These are phyloP conservation scores for Botrytis elliptica DNA, from an alignment of 2,329 filamentous ascomycete species.

Conservation along the genomic window DNA sequence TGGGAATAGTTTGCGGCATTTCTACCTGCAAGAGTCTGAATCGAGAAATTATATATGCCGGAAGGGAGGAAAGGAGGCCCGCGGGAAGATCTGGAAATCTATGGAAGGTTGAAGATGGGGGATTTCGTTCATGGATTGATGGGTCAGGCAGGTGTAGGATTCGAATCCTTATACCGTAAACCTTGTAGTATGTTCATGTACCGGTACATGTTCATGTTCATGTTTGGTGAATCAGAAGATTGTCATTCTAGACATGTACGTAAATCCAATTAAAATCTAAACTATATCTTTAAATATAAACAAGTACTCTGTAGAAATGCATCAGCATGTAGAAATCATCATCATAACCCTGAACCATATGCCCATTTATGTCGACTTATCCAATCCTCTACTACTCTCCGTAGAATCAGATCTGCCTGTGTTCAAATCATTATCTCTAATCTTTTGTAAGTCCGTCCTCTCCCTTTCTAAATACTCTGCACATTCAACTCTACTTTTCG, in stretches of 20 bases:
- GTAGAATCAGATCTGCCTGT: not conserved
- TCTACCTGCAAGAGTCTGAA: not conserved
- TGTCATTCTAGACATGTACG: not conserved
- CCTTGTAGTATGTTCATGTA: not conserved
- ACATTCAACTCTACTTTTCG: slow-evolving; percentile 37
- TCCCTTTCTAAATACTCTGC: slow-evolving; percentile 35
- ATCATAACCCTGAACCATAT: not conserved
- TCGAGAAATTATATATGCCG: not conserved
- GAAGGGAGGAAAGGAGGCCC: not conserved
- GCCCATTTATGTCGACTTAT: not conserved
- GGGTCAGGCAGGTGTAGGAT: not conserved
- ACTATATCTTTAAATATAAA: not conserved
- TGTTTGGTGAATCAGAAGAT: not conserved
- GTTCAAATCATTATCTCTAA: not conserved
- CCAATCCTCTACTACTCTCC: not conserved
- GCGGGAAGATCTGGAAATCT: not conserved
- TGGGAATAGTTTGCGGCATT: not conserved
- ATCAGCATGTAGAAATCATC: not conserved
- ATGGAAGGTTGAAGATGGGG: slow-evolving; percentile 2
- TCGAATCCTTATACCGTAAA: not conserved
- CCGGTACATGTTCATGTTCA: not conserved
- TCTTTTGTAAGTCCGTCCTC: slow-evolving; percentile 31
- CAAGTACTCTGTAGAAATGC: not conserved
- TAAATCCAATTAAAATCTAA: not conserved
- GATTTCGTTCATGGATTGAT: not conserved